Conservation (phyloP, 352 stramenopile species). For the Globisporangium lucens region DNA sequence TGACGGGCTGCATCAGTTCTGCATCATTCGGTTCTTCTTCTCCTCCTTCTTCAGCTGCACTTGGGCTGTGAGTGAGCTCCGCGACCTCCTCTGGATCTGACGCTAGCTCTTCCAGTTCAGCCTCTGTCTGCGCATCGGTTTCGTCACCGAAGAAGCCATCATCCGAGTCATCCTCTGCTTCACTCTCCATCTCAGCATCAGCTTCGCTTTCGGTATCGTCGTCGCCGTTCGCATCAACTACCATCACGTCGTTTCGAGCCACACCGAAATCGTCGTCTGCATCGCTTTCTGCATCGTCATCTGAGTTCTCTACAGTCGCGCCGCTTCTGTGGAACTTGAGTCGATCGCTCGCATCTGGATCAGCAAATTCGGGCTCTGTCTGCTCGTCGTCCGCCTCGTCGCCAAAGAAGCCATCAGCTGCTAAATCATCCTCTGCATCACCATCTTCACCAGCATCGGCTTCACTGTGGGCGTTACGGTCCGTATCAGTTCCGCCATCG, state of each 20-base stretch:
- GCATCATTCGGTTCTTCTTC: neutral
- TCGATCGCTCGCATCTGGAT: too few species aligned
- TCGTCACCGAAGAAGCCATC: neutral
- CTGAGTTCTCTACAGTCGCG: neutral
- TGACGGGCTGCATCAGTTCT: neutral
- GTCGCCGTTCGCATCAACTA: neutral
- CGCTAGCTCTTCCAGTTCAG: neutral
- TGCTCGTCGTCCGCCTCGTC: neutral
- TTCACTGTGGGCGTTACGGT: neutral
- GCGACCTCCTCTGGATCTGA: neutral
- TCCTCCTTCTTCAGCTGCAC: neutral
- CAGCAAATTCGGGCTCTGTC: neutral
- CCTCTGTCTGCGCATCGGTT: neutral
- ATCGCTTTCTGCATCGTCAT: neutral
- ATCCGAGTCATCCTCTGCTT: neutral
- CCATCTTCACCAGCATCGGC: neutral
- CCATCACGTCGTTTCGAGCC: neutral
- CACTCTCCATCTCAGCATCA: neutral
- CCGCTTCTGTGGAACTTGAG: neutral
- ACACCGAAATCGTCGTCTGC: neutral
- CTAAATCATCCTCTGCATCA: neutral
- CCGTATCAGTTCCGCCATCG: neutral
- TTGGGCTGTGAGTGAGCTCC: neutral
- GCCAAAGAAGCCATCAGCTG: neutral
- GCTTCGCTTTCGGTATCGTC: neutral